A percentile compares a stretch with the other conserved stretches of the same genome.
Conservation (phyloP, 2,329 filamentous ascomycete species). For the Fusarium virguliforme region DNA sequence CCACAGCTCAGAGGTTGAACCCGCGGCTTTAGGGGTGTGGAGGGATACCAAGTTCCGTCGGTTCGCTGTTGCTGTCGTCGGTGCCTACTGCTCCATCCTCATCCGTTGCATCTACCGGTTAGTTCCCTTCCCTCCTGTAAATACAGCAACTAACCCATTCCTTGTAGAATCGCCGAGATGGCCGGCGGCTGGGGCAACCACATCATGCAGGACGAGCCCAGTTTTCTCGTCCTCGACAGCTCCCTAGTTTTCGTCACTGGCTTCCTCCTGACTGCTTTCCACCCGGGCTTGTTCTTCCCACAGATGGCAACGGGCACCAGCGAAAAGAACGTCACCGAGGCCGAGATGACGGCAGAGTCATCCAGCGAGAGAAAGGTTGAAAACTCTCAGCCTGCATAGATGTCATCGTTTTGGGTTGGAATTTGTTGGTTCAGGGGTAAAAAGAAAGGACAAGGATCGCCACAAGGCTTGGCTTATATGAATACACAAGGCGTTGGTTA, state of each 20-base stretch:
- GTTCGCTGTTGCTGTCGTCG: constrained; percentile 63
- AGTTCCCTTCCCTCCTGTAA: constrained; percentile 40
- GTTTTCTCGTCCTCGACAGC: constrained; percentile 72
- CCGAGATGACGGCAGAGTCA: constrained; percentile 49
- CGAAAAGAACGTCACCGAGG: constrained; percentile 45
- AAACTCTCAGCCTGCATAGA: constrained; percentile 33
- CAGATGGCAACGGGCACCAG: constrained; percentile 62
- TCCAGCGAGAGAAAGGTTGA: constrained; percentile 50
- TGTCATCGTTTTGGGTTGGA: neutral
- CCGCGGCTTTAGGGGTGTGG: constrained; percentile 60
- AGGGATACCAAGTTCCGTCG: constrained; percentile 59
- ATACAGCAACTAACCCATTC: constrained; percentile 33
- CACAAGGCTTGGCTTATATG: too few species aligned
- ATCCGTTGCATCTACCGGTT: constrained; percentile 71
- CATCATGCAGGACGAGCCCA: constrained; percentile 75
- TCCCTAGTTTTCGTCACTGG: constrained; percentile 68
- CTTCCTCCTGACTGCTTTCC: constrained; percentile 66
- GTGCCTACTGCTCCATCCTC: constrained; percentile 64
- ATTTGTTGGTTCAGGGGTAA: neutral
- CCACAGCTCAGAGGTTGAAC: constrained; percentile 50
- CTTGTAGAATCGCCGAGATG: constrained; percentile 72
- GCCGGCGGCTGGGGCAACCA: constrained; percentile 75
- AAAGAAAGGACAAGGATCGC: neutral
- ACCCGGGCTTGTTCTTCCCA: constrained; percentile 71
- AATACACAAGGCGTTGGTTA: constrained; percentile 3